Evolutionary conservation across 495 filamentous ascomycete genomes (phyloP), one percentile per base, ranked within the genome.

Genomic region (Penicillium cosmopolitanum): DNA sequence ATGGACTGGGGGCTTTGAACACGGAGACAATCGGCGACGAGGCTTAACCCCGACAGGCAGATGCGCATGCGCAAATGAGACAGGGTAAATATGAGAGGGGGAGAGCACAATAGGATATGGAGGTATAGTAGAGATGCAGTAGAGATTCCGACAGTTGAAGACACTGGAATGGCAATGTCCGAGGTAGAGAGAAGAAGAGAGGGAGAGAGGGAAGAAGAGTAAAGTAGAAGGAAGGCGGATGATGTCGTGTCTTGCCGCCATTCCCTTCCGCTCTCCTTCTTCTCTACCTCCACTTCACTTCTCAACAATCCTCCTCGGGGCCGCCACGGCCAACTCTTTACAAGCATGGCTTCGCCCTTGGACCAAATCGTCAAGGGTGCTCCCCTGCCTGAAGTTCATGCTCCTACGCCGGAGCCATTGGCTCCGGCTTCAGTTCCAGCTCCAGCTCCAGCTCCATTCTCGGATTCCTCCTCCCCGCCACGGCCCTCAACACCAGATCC

Each of bases 301-400:
- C 36, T 44, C 50, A 25, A 51, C 60, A 34, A 47, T 62, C 60
- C 62, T 54, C 42, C 51, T 53, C 50, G 57, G 50, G 69, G 72
- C 70, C 72, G 60, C 67, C 53, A 66, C 66, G 74, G 69, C 73
- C 71, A 60, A 68, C 65, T 58, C n/a, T 62, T 18, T 56, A 51
- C 25, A 57, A 64, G 57, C 52, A 88, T 86, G 83, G 72, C 81
- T 42, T 70, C 80, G 38, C 84, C 86, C 51, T 83, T 96, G 50
- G 93, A 97, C 75, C 91, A 93, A 60, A 79, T 96, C 63, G 90
- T 97, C 74, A 96, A 96, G 76, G 91, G 90, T 64, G 88, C 91
- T 48, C 83, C 86, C 43, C 76, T 81, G 60, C 75, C 82, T 11
- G 78, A 74, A 46, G 79, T 76, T 67, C 72, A 71, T 50, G 67